Evolutionary conservation across 352 stramenopile species (phyloP), one percentile per base, ranked within the genome.

Genomic region (Phytophthora pluvialis): DNA sequence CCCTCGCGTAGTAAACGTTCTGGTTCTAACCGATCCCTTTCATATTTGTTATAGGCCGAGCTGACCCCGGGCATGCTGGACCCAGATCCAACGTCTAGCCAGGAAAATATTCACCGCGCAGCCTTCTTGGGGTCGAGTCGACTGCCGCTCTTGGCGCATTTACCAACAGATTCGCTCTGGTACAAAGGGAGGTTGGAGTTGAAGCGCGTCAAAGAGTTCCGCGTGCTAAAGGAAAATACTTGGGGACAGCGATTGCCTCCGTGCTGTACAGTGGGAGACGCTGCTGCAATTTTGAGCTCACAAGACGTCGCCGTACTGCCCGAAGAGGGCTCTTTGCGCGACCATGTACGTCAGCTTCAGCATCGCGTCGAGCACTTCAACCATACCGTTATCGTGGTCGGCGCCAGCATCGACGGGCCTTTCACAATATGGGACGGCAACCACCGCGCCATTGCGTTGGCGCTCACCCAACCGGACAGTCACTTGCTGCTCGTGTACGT

Each of bases 361-460:
- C 68, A 72, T 40, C 58, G 63, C 35, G 18, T 61, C 11, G 63
- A 72, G 10, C 63, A 70, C 51, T 76, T 73, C 63, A 70, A 70
- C 28, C 63, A 75, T 28, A 74, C 61, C 1, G 29, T 79, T 18
- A 39, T 79, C 13, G 62, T 64, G 40, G 67, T 76, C 18, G 54
- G 62, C 26, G 28, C 67, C 18, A 64, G 36, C 18, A 7, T 66
- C 40, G 59, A 70, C 26, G 71, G 67, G 0, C 71, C 67, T 0
- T 79, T 74, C 48, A 79, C 71, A n/a, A 73, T 76, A 38, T 68
- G 68, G 67, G 67, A 79, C 49, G 71, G 71, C 36, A 79, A 79
- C 28, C 71, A 78, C 54, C 66, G 71, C 12, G 61, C 71, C 11
- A 68, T 79, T 38, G 63, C 71, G 5, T 48, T 76, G 9, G 47